A percentile compares a stretch with the other conserved stretches of the same genome.
phyloP scores from a whole-genome alignment of 2,329 filamentous ascomycete genomes.

The Neofusicoccum laricinum region DNA sequence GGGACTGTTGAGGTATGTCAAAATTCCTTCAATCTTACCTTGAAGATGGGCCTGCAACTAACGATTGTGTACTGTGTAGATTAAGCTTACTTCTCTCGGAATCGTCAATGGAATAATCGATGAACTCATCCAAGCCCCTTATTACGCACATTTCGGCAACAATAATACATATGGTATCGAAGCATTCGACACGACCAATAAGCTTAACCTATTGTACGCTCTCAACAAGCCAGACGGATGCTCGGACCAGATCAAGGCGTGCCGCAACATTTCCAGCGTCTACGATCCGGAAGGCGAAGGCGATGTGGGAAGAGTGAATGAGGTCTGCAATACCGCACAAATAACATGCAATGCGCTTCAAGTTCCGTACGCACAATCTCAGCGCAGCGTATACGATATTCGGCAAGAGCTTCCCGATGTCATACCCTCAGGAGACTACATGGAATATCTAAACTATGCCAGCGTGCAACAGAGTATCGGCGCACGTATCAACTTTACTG shows the following conservation, averaged over 20 bases:
- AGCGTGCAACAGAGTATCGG: constrained; percentile 50
- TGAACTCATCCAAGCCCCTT: constrained; percentile 57
- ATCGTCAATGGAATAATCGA: constrained; percentile 73
- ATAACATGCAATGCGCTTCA: constrained; percentile 20
- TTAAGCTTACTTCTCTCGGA: constrained; percentile 62
- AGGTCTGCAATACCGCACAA: constrained; percentile 26
- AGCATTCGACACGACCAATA: constrained; percentile 53
- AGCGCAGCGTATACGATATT: constrained; percentile 46
- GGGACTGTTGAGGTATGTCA: constrained; percentile 44
- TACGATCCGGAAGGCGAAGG: constrained; percentile 36
- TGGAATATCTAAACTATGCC: constrained; percentile 51
- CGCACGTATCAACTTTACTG: constrained; percentile 50
- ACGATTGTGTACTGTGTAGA: constrained; percentile 29
- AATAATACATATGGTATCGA: constrained; percentile 66
- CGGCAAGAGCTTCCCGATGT: constrained; percentile 34
- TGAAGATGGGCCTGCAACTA: neutral
- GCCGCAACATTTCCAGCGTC: constrained; percentile 28
- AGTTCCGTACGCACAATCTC: constrained; percentile 2
- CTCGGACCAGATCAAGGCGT: constrained; percentile 39
- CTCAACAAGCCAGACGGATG: constrained; percentile 54
- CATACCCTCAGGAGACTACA: constrained; percentile 43
- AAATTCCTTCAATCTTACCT: neutral
- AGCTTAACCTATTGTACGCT: constrained; percentile 45
- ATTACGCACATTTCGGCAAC: constrained; percentile 56
- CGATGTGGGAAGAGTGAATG: constrained; percentile 30